These are phyloP conservation scores for Rossbeevera mucosa DNA, from an alignment of 768 basidiomycete species.

Conservation along the genomic window DNA sequence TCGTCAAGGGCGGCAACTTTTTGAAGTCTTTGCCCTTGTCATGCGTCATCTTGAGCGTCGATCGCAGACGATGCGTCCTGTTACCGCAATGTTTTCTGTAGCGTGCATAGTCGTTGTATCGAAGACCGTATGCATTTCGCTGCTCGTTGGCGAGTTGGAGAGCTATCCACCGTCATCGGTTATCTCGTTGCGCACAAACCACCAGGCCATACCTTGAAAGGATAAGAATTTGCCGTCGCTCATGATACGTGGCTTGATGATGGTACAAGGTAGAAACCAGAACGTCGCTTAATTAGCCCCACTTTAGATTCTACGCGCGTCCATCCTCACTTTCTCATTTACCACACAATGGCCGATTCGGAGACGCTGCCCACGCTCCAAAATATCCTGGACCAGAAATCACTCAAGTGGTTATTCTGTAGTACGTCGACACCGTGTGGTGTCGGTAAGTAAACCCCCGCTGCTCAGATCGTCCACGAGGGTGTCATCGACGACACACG, in stretches of 20 bases:
- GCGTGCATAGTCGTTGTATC: constrained; percentile 82
- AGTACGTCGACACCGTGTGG: constrained; percentile 62
- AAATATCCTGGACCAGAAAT: constrained; percentile 90
- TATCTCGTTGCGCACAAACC: not conserved
- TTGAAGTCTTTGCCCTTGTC: constrained; percentile 91
- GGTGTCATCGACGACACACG: constrained; percentile 26
- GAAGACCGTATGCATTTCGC: constrained; percentile 83
- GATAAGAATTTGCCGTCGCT: constrained; percentile 28
- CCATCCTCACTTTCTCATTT: constrained; percentile 12
- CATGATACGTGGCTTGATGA: constrained; percentile 13
- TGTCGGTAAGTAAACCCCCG: constrained; percentile 66
- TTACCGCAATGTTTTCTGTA: constrained; percentile 95
- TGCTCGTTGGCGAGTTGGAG: constrained; percentile 84
- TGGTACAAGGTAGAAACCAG: constrained; percentile 15
- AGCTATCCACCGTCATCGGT: constrained; percentile 42
- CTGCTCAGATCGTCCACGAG: not conserved
- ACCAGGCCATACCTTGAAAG: constrained; percentile 38
- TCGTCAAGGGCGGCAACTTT: constrained; percentile 61
- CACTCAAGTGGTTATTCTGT: constrained; percentile 98
- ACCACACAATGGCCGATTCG: constrained; percentile 38
- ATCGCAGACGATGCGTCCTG: constrained; percentile 83
- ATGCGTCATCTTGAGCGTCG: constrained; percentile 78
- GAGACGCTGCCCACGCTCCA: constrained; percentile 81
- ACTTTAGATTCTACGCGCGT: too few relatives aligned
- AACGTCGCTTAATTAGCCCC: constrained; percentile 10